Conservation (phyloP, 2,329 filamentous ascomycete genomes). For the Falciphora oryzae region DNA sequence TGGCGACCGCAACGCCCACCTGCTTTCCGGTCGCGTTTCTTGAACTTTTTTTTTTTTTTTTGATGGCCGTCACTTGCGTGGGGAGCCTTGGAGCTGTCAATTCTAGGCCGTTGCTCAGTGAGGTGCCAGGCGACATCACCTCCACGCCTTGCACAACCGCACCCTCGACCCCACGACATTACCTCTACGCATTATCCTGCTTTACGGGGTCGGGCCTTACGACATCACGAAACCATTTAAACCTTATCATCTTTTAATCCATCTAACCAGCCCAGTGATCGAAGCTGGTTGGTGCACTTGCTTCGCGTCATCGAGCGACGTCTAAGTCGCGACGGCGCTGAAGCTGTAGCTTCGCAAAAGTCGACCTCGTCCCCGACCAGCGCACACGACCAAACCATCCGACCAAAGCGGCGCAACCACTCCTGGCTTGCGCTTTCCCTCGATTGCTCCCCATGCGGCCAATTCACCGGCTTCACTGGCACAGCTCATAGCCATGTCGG, state of each 20-base stretch:
- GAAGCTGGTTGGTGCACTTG: not conserved
- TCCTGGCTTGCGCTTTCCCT: not conserved
- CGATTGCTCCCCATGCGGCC: not conserved
- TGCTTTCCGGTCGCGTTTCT: constrained; percentile 15
- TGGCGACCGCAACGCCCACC: constrained; percentile 28
- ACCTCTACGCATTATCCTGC: not conserved
- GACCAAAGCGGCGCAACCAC: not conserved
- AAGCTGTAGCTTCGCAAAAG: not conserved
- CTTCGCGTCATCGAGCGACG: constrained; percentile 4
- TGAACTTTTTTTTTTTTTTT: constrained; percentile 23
- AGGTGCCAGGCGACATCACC: constrained; percentile 12
- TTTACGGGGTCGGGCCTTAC: not conserved
- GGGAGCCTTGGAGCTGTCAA: constrained; percentile 2
- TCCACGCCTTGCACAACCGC: constrained; percentile 14
- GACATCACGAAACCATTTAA: not conserved
- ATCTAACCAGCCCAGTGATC: not conserved
- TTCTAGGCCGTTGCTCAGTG: constrained; percentile 3
- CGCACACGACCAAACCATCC: not conserved
- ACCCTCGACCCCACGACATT: not conserved
- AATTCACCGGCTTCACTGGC: constrained; percentile 6
- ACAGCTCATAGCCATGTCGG: constrained; percentile 45
- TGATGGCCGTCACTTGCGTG: constrained; percentile 2
- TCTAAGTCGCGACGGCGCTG: not conserved
- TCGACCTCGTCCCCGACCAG: not conserved
- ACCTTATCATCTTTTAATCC: not conserved